phyloP scores from a whole-genome alignment of 2,329 filamentous ascomycete genomes.

The Pestalotiopsis sp. region DNA sequence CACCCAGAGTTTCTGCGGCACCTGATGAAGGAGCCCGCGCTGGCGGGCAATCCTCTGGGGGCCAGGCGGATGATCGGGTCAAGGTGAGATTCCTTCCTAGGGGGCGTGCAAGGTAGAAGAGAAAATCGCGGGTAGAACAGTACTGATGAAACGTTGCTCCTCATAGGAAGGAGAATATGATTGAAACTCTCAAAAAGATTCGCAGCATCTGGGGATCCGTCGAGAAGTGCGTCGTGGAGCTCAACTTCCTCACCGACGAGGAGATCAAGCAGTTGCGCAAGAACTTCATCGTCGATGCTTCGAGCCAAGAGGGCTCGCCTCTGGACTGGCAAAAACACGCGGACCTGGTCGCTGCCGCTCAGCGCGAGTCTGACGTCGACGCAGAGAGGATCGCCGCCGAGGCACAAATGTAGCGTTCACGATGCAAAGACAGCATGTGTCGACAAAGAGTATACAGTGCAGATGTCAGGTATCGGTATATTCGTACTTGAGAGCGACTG shows the following conservation, averaged over 20 bases:
- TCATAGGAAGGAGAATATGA: constrained; percentile 49
- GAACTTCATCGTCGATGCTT: constrained; percentile 30
- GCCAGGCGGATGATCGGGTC: constrained; percentile 49
- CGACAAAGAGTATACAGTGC: not conserved
- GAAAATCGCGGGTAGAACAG: not conserved
- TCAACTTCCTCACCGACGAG: constrained; percentile 58
- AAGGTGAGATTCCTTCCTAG: constrained; percentile 32
- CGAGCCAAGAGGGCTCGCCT: constrained; percentile 3
- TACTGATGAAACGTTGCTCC: not conserved
- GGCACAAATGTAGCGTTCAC: not conserved
- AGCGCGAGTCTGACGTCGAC: constrained; percentile 3
- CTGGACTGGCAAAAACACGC: constrained; percentile 9
- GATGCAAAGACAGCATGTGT: too few relatives aligned
- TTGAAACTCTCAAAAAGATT: constrained; percentile 55
- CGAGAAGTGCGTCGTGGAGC: constrained; percentile 62
- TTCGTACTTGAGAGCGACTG: not conserved
- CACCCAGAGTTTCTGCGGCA: constrained; percentile 40
- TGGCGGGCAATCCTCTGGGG: constrained; percentile 47
- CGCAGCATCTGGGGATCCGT: constrained; percentile 62
- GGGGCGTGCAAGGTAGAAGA: too few relatives aligned
- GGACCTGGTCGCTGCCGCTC: not conserved
- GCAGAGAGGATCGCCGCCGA: constrained; percentile 10
- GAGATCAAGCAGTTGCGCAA: constrained; percentile 46
- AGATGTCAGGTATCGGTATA: not conserved
- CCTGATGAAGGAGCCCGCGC: constrained; percentile 51